Evolutionary conservation across 306 rosid genomes (phyloP).

Genomic region (Chamaecrista fasciculata): DNA sequence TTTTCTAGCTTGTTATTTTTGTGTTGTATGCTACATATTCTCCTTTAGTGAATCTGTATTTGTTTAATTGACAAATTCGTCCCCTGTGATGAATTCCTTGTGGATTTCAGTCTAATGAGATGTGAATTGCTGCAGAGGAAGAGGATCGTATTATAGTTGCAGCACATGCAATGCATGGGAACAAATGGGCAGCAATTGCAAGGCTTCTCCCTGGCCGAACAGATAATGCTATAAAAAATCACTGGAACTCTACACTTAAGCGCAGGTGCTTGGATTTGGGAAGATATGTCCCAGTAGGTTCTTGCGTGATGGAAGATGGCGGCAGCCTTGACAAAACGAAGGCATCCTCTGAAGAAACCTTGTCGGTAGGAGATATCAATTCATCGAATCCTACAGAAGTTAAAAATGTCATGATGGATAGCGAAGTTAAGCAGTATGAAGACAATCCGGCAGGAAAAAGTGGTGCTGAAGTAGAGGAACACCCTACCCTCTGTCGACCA

Average conservation of each 20-base stretch:
- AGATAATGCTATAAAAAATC: slow-evolving; percentile 76
- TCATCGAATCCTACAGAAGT: slow-evolving; percentile 34
- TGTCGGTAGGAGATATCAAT: slow-evolving; percentile 42
- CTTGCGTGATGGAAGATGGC: slow-evolving; percentile 37
- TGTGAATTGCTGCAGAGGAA: slow-evolving; percentile 53
- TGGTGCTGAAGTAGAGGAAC: slow-evolving; percentile 34
- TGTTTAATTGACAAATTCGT: slow-evolving; percentile 10
- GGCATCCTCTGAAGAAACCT: slow-evolving; percentile 74
- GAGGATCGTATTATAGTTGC: slow-evolving; percentile 57
- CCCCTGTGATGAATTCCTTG: not conserved
- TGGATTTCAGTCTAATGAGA: slow-evolving; percentile 6
- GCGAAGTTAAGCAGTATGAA: slow-evolving; percentile 26
- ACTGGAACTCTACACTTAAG: slow-evolving; percentile 80
- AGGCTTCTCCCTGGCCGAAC: slow-evolving; percentile 79
- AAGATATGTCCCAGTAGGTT: slow-evolving; percentile 22
- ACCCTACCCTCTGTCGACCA: slow-evolving; percentile 45
- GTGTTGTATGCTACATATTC: not conserved
- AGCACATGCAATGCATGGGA: slow-evolving; percentile 78
- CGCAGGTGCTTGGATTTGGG: slow-evolving; percentile 48
- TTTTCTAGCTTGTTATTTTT: not conserved
- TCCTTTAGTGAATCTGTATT: not conserved
- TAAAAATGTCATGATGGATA: slow-evolving; percentile 34
- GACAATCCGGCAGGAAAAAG: slow-evolving; percentile 27
- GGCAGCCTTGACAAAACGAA: slow-evolving; percentile 45
- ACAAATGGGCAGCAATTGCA: slow-evolving; percentile 84